Percentiles rank a stretch among this genome's conserved stretches.
Evolutionary conservation across 116 monocot genomes (phyloP).

Genomic region (Cymodocea nodosa): DNA sequence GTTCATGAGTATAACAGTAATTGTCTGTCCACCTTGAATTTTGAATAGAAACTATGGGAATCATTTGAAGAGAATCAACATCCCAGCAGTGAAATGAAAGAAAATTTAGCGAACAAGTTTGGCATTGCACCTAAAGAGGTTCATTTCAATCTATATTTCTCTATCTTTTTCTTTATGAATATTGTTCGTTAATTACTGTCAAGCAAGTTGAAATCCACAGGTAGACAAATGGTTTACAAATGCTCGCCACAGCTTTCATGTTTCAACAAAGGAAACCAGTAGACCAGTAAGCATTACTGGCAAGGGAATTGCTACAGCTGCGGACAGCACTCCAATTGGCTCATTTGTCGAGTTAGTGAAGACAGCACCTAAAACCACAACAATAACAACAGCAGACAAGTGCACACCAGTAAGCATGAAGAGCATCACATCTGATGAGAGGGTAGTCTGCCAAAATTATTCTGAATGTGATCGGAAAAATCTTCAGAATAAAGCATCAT

Average conservation of each 20-base stretch:
- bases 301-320: not conserved
- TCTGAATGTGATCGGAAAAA: not conserved
- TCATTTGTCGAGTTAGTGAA: not conserved
- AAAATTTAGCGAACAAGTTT: constrained; percentile 41
- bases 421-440: not conserved
- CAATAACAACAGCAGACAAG: not conserved
- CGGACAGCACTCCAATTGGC: not conserved
- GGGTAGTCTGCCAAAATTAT: not conserved
- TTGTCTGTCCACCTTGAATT: not conserved
- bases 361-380: not conserved
- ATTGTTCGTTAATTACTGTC: not conserved
- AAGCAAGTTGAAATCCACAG: constrained; percentile 15
- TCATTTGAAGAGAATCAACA: constrained; percentile 52
- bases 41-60: constrained; percentile 48
- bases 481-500: not conserved
- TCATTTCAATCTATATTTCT: not conserved
- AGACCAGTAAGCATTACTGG: not conserved
- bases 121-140: constrained; percentile 52
- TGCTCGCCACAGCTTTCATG: constrained; percentile 32
- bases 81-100: constrained; percentile 39
- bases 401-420: not conserved
- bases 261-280: constrained; percentile 8
- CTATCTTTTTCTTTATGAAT: not conserved
- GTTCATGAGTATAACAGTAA: not conserved
- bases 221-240: constrained; percentile 66